These are phyloP conservation scores for Choanephora cucurbitarum DNA, from an alignment of 371 early-diverging fungal genomes.

Conservation along the genomic window DNA sequence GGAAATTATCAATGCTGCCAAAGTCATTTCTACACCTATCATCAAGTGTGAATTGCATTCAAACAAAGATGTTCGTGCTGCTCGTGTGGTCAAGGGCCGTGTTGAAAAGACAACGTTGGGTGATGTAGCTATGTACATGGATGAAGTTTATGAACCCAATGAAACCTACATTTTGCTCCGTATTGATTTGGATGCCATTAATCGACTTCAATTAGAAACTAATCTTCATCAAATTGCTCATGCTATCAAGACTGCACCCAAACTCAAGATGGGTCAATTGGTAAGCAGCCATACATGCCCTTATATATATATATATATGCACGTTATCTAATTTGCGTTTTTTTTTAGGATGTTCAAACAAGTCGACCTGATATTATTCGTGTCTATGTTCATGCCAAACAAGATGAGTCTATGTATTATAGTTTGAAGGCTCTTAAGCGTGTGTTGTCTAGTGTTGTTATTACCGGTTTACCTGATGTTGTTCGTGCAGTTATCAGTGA, in stretches of 20 bases:
- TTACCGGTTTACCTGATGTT: slow-evolving; percentile 87
- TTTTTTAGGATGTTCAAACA: slow-evolving; percentile 67
- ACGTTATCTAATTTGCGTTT: too few relatives aligned
- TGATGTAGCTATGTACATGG: slow-evolving; percentile 90
- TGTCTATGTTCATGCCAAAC: slow-evolving; percentile 71
- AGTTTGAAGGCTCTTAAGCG: slow-evolving; percentile 85
- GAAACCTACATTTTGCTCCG: slow-evolving; percentile 80
- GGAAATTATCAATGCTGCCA: slow-evolving; percentile 94
- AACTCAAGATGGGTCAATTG: slow-evolving; percentile 79
- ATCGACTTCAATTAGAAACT: slow-evolving; percentile 81
- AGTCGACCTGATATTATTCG: slow-evolving; percentile 75
- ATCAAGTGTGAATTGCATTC: slow-evolving; percentile 82
- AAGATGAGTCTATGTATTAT: slow-evolving; percentile 70
- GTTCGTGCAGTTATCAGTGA: slow-evolving; percentile 89
- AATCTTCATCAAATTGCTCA: slow-evolving; percentile 73
- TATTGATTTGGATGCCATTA: slow-evolving; percentile 81
- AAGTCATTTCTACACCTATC: slow-evolving; percentile 94
- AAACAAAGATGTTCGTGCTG: slow-evolving; percentile 69
- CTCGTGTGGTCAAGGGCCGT: slow-evolving; percentile 94
- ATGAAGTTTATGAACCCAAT: slow-evolving; percentile 81
- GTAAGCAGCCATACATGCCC: slow-evolving; percentile 35
- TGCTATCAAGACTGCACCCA: slow-evolving; percentile 80
- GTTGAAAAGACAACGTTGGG: slow-evolving; percentile 89
- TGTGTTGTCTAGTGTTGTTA: slow-evolving; percentile 77
- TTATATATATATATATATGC: background rate